These are phyloP conservation scores for Cantharellus anzutake DNA, from an alignment of 768 basidiomycete genomes.

Conservation along the genomic window DNA sequence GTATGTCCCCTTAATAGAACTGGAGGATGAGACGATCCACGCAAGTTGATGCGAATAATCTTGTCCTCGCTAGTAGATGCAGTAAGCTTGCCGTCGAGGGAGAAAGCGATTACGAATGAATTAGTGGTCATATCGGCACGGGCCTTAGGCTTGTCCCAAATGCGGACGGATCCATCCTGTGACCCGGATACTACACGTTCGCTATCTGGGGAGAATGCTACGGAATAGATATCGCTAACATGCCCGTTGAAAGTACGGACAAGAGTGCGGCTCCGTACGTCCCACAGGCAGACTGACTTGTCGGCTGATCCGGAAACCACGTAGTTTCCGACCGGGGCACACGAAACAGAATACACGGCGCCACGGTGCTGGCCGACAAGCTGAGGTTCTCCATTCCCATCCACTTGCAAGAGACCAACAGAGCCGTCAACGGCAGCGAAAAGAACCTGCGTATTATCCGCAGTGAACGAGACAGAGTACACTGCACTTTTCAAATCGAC, in stretches of 20 bases:
- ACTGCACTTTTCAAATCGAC: neutral
- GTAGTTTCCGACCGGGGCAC: constrained; percentile 23
- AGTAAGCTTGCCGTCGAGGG: too few species aligned
- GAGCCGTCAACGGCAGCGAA: neutral
- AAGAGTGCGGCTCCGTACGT: constrained; percentile 6
- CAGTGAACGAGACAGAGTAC: neutral
- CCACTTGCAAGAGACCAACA: neutral
- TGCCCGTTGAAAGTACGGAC: neutral
- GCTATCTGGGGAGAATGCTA: neutral
- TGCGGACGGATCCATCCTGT: neutral
- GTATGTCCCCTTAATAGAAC: too few species aligned
- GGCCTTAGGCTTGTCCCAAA: neutral
- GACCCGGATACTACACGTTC: constrained; percentile 3
- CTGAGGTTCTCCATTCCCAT: neutral
- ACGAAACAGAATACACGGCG: constrained; percentile 26
- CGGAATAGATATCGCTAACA: neutral
- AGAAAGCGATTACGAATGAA: too few species aligned
- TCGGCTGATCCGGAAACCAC: constrained; percentile 25
- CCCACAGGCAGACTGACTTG: constrained; percentile 25
- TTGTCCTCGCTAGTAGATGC: too few species aligned
- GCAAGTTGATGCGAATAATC: too few species aligned
- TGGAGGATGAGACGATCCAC: too few species aligned
- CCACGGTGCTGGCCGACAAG: constrained; percentile 21
- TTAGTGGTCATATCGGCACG: too few species aligned
- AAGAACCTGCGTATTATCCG: neutral